Percentiles rank a stretch among this genome's conserved stretches.
Conservation (phyloP, 2,329 filamentous ascomycete species). For the Colletotrichum euphorbiae region DNA sequence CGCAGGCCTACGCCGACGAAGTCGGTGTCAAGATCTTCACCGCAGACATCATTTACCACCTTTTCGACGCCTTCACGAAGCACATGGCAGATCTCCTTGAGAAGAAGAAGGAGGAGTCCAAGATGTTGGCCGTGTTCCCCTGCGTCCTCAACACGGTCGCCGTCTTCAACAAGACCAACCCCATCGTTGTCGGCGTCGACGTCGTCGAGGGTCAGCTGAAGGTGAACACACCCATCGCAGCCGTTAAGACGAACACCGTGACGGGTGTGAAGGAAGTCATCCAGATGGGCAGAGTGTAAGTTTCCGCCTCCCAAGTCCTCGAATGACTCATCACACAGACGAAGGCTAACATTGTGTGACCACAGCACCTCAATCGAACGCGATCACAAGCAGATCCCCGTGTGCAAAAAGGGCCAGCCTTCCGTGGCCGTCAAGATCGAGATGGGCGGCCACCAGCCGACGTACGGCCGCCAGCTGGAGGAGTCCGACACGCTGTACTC, state of each 20-base stretch:
- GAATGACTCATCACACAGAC: neutral
- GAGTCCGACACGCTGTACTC: constrained; percentile 91
- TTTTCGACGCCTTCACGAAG: constrained; percentile 96
- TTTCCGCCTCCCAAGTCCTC: constrained; percentile 44
- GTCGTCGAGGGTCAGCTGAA: constrained; percentile 90
- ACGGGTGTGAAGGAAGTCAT: constrained; percentile 88
- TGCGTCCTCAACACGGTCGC: constrained; percentile 90
- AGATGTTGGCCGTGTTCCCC: constrained; percentile 96
- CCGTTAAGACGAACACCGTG: constrained; percentile 82
- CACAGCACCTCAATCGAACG: constrained; percentile 93
- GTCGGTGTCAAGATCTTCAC: constrained; percentile 98
- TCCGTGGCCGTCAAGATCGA: constrained; percentile 98
- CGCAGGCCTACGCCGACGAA: constrained; percentile 89
- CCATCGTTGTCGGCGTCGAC: constrained; percentile 95
- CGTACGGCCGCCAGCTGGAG: constrained; percentile 94
- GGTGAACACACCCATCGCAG: constrained; percentile 90
- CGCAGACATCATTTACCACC: constrained; percentile 98
- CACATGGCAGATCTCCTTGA: constrained; percentile 90
- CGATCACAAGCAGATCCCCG: constrained; percentile 92
- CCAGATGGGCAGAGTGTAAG: constrained; percentile 91
- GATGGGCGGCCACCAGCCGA: constrained; percentile 88
- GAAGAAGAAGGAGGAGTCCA: constrained; percentile 95
- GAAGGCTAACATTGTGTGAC: constrained; percentile 46
- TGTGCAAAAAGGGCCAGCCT: constrained; percentile 97
- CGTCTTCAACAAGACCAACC: constrained; percentile 98